phyloP scores from a whole-genome alignment of 1,139 yeast genomes.

The Wickerhamomyces sp. region DNA sequence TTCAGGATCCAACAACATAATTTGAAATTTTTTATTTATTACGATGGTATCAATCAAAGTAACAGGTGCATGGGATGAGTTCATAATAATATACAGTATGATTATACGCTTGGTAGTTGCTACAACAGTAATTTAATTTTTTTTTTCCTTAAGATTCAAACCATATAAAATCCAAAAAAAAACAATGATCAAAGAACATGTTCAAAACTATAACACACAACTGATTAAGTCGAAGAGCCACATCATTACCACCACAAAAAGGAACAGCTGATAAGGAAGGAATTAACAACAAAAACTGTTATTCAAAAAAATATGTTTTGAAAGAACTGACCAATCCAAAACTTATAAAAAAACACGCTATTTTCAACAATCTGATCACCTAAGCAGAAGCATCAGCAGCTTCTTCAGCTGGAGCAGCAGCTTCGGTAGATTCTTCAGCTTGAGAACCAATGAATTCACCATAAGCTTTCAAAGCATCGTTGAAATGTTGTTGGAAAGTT shows the following conservation, averaged over 20 bases:
- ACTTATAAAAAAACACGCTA: background rate
- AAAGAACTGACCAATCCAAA: background rate
- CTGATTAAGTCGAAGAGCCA: background rate
- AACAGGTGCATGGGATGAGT: too few relatives aligned
- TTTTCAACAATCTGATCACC: constrained; percentile 2
- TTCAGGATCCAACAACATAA: constrained; percentile 22
- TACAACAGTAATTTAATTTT: background rate
- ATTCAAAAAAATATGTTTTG: background rate
- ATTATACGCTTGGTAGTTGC: too few relatives aligned
- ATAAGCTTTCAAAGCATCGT: constrained; percentile 92
- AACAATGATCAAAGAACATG: constrained; percentile 1
- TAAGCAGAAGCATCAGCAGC: constrained; percentile 13
- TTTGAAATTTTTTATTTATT: background rate
- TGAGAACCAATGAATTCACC: constrained; percentile 57
- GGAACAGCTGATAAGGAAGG: background rate
- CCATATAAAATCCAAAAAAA: constrained; percentile 1
- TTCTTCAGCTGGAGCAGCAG: constrained; percentile 6
- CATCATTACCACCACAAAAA: too few relatives aligned
- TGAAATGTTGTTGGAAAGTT: constrained; percentile 85
- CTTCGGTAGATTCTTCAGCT: constrained; percentile 7
- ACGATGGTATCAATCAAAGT: background rate
- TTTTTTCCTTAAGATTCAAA: constrained; percentile 1
- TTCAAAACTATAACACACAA: background rate
- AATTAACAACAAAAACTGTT: background rate
- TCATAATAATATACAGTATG: too few relatives aligned